These are phyloP conservation scores for Trichosporon inkin DNA, from an alignment of 1,284 basidiomycete genomes.

Conservation along the genomic window DNA sequence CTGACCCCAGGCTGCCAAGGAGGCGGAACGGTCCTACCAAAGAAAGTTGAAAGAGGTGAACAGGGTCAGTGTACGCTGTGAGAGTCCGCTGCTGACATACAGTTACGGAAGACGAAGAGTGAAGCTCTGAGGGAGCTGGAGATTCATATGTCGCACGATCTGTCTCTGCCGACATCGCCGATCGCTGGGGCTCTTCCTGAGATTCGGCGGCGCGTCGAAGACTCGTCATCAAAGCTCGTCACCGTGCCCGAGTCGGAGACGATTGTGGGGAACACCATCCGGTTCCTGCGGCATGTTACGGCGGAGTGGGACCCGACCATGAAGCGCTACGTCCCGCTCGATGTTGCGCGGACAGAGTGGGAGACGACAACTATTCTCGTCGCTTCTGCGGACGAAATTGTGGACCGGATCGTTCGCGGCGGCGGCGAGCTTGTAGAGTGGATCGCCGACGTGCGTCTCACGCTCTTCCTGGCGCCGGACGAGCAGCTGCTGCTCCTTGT, in stretches of 20 bases:
- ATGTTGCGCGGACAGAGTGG: slow-evolving; percentile 48
- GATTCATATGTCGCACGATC: slow-evolving; percentile 43
- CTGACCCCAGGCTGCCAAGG: slow-evolving; percentile 30
- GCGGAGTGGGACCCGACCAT: slow-evolving; percentile 32
- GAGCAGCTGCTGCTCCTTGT: slow-evolving; percentile 46
- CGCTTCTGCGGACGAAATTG: slow-evolving; percentile 39
- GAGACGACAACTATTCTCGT: slow-evolving; percentile 39
- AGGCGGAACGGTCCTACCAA: slow-evolving; percentile 42
- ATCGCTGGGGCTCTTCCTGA: slow-evolving; percentile 44
- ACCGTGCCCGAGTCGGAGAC: slow-evolving; percentile 30
- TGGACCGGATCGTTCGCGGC: slow-evolving; percentile 35
- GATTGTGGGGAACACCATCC: slow-evolving; percentile 35
- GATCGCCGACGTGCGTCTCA: slow-evolving; percentile 31
- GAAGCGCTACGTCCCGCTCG: slow-evolving; percentile 40
- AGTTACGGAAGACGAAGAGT: slow-evolving; percentile 44
- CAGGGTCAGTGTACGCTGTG: neutral
- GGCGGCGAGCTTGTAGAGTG: slow-evolving; percentile 31
- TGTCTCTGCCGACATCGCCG: slow-evolving; percentile 34
- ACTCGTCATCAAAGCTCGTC: slow-evolving; percentile 32
- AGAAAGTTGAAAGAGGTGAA: slow-evolving; percentile 41
- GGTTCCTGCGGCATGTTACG: slow-evolving; percentile 42
- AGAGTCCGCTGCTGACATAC: neutral
- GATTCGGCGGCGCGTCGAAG: slow-evolving; percentile 33
- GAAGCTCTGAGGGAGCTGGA: slow-evolving; percentile 47
- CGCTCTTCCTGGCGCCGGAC: slow-evolving; percentile 22